Percentiles rank a stretch among this genome's conserved stretches.
phyloP scores from a whole-genome alignment of 2,329 filamentous ascomycete species.

The Arthrobotrys sphaeroides region DNA sequence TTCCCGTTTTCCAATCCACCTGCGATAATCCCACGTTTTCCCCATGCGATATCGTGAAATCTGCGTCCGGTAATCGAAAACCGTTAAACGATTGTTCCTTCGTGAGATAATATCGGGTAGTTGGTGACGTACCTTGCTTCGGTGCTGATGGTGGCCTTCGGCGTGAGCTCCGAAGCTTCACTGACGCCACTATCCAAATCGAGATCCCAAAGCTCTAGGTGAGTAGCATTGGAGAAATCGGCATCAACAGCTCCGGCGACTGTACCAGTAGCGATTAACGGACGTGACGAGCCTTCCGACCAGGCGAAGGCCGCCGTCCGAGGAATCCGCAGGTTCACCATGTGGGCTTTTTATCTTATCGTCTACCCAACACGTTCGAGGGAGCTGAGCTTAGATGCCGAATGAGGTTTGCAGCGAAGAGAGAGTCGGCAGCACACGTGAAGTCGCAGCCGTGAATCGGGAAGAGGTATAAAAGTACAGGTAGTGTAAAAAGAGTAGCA shows the following conservation, averaged over 20 bases:
- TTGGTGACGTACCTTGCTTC: slow-evolving; percentile 92
- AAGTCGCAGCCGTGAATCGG: not conserved
- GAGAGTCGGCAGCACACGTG: slow-evolving; percentile 7
- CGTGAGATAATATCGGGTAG: too few relatives aligned
- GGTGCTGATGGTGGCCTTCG: slow-evolving; percentile 81
- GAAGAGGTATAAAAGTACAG: not conserved
- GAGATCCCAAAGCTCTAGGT: slow-evolving; percentile 95
- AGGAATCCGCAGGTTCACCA: slow-evolving; percentile 96
- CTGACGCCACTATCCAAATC: slow-evolving; percentile 76
- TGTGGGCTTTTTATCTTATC: slow-evolving; percentile 62
- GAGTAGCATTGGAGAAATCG: slow-evolving; percentile 97
- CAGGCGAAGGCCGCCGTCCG: slow-evolving; percentile 97
- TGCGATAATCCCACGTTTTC: slow-evolving; percentile 87
- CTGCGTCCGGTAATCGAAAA: slow-evolving; percentile 64
- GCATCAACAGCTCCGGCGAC: slow-evolving; percentile 93
- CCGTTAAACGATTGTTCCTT: too few relatives aligned
- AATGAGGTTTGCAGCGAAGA: slow-evolving; percentile 5
- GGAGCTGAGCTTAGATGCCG: slow-evolving; percentile 11
- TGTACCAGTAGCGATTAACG: slow-evolving; percentile 90
- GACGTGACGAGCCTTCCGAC: slow-evolving; percentile 81
- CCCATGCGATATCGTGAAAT: slow-evolving; percentile 98
- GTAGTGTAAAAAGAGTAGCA: not conserved
- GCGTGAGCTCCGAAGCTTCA: slow-evolving; percentile 83
- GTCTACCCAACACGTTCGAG: slow-evolving; percentile 40
- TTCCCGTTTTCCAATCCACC: slow-evolving; percentile 94